Conservation (phyloP, 345 rosid species). For the Sapria himalayana region DNA sequence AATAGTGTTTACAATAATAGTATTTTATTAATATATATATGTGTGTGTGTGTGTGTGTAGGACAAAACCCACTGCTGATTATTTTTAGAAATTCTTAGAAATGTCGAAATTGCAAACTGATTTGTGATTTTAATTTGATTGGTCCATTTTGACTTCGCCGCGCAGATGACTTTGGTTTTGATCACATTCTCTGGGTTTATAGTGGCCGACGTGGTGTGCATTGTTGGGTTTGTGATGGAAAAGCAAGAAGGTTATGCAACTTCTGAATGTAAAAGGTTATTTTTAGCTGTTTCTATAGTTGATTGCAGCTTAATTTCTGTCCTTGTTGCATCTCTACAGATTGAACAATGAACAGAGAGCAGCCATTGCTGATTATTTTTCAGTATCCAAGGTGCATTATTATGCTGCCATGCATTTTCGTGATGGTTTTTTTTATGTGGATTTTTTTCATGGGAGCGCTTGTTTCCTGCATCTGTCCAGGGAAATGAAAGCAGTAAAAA, state of each 20-base stretch:
- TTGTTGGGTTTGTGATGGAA: slow-evolving; percentile 92
- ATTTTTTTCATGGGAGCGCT: slow-evolving; percentile 3
- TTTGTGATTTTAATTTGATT: no score
- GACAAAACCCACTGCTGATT: no score
- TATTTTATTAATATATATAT: no score
- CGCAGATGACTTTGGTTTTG: slow-evolving; percentile 91
- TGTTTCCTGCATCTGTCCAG: slow-evolving; percentile 15
- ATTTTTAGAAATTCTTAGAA: no score
- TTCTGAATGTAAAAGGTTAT: slow-evolving; percentile 2
- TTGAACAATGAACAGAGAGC: slow-evolving; percentile 80
- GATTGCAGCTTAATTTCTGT: not conserved
- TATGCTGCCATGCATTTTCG: not conserved
- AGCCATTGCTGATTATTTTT: slow-evolving; percentile 76
- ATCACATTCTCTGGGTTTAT: slow-evolving; percentile 78
- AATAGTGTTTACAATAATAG: no score
- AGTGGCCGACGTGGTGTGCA: slow-evolving; percentile 97
- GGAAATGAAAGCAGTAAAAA: slow-evolving; percentile 71
- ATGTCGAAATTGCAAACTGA: no score
- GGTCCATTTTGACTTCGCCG: no score
- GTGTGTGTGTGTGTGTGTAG: no score
- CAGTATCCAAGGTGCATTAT: slow-evolving; percentile 46
- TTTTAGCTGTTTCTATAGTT: not conserved
- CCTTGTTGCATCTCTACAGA: slow-evolving; percentile 17
- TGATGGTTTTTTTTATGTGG: not conserved
- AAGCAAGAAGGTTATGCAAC: slow-evolving; percentile 56